Percentiles rank a stretch among this genome's conserved stretches.
These are phyloP conservation scores for Sporothrix pseudoabietina DNA, from an alignment of 2,329 filamentous ascomycete species.

Conservation along the genomic window DNA sequence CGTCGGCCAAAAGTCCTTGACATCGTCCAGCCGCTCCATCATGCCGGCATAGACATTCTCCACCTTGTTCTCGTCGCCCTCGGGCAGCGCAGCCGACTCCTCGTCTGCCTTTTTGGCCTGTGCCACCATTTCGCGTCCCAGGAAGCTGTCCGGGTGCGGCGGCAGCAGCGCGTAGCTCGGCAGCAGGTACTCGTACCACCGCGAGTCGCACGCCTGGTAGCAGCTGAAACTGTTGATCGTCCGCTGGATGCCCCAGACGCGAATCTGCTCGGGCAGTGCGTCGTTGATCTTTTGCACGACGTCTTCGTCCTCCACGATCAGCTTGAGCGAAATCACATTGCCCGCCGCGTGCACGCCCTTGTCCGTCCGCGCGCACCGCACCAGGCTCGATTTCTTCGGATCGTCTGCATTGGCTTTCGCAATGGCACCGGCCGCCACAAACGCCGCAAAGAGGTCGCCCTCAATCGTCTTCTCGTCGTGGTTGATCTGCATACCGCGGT, in stretches of 20 bases:
- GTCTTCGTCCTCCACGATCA: conserved; percentile 90
- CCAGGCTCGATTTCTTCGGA: conserved; percentile 91
- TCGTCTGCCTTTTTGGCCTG: conserved; percentile 56
- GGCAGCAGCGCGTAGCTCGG: conserved; percentile 91
- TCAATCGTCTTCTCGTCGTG: conserved; percentile 88
- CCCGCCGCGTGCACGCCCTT: conserved; percentile 97
- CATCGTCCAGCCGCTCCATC: conserved; percentile 70
- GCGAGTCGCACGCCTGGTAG: conserved; percentile 91
- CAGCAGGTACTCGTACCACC: conserved; percentile 97
- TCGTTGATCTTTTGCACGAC: conserved; percentile 91
- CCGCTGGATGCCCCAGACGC: conserved; percentile 89
- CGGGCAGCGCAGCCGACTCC: conserved; percentile 52
- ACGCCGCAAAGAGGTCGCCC: conserved; percentile 88
- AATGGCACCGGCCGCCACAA: conserved; percentile 88
- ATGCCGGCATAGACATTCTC: conserved; percentile 64
- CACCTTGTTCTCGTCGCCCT: conserved; percentile 50
- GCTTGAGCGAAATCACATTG: conserved; percentile 91
- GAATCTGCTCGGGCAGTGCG: conserved; percentile 81
- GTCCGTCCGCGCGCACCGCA: conserved; percentile 92
- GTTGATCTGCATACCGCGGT: conserved; percentile 95
- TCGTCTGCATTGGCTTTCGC: conserved; percentile 97
- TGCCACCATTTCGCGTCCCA: conserved; percentile 82
- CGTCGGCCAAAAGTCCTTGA: conserved; percentile 77
- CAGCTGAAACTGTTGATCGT: conserved; percentile 91
- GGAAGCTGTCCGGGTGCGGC: conserved; percentile 82